Percentiles rank a stretch among this genome's conserved stretches.
phyloP scores from a whole-genome alignment of 2,329 filamentous ascomycete genomes.

The Phaeosphaeria sp. region DNA sequence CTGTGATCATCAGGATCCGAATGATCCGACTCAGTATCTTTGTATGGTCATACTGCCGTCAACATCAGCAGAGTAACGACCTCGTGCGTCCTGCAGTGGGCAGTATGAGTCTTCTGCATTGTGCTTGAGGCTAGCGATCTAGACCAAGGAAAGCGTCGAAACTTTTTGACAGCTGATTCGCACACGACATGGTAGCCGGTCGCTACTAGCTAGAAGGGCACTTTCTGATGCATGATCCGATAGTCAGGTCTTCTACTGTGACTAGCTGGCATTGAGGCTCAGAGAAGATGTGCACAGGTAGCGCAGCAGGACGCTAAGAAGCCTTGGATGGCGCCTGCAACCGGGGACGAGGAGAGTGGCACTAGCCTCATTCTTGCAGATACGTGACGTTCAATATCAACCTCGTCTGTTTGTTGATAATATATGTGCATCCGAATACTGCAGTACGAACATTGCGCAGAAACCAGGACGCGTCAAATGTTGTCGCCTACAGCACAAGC shows the following conservation, averaged over 20 bases:
- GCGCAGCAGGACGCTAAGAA: background rate
- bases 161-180: too few relatives aligned
- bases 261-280: background rate
- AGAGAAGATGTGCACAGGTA: background rate
- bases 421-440: background rate
- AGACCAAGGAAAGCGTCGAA: background rate
- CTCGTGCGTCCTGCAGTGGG: background rate
- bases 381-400: background rate
- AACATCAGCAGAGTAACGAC: background rate
- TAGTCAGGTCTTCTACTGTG: too few relatives aligned
- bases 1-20: background rate
- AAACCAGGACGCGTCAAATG: background rate
- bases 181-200: too few relatives aligned
- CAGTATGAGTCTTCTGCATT: background rate
- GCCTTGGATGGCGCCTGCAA: background rate
- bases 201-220: background rate
- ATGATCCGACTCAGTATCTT: background rate
- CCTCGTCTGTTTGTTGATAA: background rate
- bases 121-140: background rate
- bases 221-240: background rate
- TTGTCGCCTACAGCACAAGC: background rate
- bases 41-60: background rate
- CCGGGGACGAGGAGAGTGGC: background rate
- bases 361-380: background rate
- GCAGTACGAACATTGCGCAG: background rate